A percentile compares a stretch with the other conserved stretches of the same genome.
These are phyloP conservation scores for Eremochloa ophiuroides DNA, from an alignment of 176 grass and related monocot species.

Conservation along the genomic window DNA sequence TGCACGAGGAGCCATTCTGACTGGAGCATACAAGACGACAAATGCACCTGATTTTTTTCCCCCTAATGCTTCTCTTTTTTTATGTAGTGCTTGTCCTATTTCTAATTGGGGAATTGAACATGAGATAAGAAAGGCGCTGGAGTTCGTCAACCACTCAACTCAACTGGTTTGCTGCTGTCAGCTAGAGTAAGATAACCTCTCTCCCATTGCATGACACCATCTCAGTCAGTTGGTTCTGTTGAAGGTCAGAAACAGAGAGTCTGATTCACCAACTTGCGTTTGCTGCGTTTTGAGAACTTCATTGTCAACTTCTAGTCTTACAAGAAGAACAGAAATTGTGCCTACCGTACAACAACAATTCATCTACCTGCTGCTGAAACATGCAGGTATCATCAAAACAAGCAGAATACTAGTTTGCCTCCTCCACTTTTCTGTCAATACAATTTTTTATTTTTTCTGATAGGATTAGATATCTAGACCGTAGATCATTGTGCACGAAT, in stretches of 20 bases:
- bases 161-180: background rate
- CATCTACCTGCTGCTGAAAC: background rate
- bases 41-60: background rate
- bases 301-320: background rate
- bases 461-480: background rate
- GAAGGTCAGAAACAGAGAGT: slow-evolving; percentile 18
- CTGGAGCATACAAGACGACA: background rate
- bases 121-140: background rate
- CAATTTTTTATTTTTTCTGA: background rate
- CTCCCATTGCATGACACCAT: background rate
- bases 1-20: background rate
- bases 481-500: background rate
- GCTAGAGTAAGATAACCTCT: background rate
- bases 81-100: background rate
- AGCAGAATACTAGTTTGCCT: background rate
- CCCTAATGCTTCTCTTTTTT: background rate
- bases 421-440: background rate
- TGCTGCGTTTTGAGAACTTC: background rate
- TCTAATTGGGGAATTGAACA: background rate
- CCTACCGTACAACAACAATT: background rate
- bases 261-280: slow-evolving; percentile 28
- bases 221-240: background rate
- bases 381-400: background rate
- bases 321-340: background rate
- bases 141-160: background rate